Evolutionary conservation across 2,329 filamentous ascomycete genomes (phyloP), one percentile per base, ranked within the genome.

Genomic region (Zasmidium citrigriseum): DNA sequence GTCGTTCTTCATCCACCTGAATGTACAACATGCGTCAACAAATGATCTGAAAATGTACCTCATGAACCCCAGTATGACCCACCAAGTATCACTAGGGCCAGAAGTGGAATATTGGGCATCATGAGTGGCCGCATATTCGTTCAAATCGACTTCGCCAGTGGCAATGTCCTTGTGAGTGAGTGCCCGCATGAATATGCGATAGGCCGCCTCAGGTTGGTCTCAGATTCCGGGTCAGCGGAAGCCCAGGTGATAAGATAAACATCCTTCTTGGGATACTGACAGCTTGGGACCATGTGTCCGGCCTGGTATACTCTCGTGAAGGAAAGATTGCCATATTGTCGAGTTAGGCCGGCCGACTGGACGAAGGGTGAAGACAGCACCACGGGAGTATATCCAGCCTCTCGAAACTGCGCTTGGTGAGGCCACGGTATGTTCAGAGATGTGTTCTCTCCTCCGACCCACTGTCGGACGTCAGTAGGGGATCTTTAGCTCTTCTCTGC

Each of bases 391-490:
- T 85, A 84, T 2, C 83, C 82, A 1, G 82, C 80, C 12, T 71
- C 64, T 11, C 70, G 72, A 72, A 86, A 86, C 4, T 74, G 66
- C 4, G 70, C 41, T 44, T 76, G 71, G 23, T 73, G 68, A 4
- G 73, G 69, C 67, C 82, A 81, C 9, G 80, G 73, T 38, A 85
- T 75, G 1, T 76, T 75, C 3, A 84, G 72, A 54, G 79, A 81
- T 7, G 80, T 77, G 4, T 74, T 69, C 65, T 86, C 82, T 47
- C 82, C 83, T 9, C 83, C 83, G 21, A 83, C 73, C 84, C 83
- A 86, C n/a, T n/a, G n/a, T n/a, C n/a, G n/a, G n/a, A n/a, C n/a
- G n/a, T n/a, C n/a, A n/a, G n/a, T n/a, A n/a, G n/a, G n/a, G n/a
- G n/a, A n/a, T n/a, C n/a, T n/a, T n/a, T n/a, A n/a, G n/a, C n/a